phyloP scores from a whole-genome alignment of 345 rosid genomes.

The Eucalyptus pauciflora region DNA sequence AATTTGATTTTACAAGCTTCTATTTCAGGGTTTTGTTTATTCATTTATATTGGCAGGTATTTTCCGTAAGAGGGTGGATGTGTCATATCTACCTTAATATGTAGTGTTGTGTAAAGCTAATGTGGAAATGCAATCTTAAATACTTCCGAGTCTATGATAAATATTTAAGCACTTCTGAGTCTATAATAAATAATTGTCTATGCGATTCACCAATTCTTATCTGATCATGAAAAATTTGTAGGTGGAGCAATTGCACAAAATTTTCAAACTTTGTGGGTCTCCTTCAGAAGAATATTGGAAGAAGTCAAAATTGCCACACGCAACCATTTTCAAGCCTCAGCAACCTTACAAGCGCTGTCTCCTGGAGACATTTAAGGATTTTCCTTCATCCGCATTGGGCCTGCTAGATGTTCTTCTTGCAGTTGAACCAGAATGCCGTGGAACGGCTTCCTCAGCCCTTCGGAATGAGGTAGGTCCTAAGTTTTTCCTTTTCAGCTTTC shows the following conservation, averaged over 20 bases:
- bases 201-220: neutral
- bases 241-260: constrained; percentile 58
- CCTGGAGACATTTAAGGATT: constrained; percentile 29
- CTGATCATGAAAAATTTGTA: neutral
- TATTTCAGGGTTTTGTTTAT: neutral
- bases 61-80: neutral
- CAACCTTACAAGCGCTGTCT: constrained; percentile 42
- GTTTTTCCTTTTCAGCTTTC: neutral
- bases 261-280: constrained; percentile 57
- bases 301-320: constrained; percentile 42
- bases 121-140: neutral
- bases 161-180: neutral
- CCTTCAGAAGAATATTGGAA: constrained; percentile 52
- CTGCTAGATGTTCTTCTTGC: constrained; percentile 35
- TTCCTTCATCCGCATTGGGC: constrained; percentile 28
- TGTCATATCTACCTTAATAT: neutral
- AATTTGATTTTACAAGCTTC: neutral
- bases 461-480: constrained; percentile 17
- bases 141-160: neutral
- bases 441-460: constrained; percentile 35
- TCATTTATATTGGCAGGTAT: neutral
- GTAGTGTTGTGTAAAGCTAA: neutral
- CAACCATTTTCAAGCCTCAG: constrained; percentile 49
- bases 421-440: constrained; percentile 36
- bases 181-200: neutral